Evolutionary conservation across 2,329 filamentous ascomycete species (phyloP).

Genomic region (Exophiala lecanii-corni): DNA sequence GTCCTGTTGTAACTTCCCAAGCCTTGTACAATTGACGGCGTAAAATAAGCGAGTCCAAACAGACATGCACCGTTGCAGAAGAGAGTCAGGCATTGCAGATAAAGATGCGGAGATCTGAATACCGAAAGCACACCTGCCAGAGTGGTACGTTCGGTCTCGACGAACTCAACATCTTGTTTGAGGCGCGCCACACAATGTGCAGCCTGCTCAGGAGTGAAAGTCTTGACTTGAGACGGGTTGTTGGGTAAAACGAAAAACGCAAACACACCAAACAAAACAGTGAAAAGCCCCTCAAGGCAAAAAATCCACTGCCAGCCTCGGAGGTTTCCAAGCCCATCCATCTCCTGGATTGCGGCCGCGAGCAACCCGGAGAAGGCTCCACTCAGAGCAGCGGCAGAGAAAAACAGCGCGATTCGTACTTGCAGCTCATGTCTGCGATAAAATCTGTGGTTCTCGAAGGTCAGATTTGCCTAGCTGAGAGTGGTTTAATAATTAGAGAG

Average conservation of each 20-base stretch:
- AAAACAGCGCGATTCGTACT: constrained; percentile 72
- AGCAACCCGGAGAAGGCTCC: constrained; percentile 83
- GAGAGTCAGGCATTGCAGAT: constrained; percentile 74
- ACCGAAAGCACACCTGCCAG: constrained; percentile 43
- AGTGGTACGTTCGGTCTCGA: constrained; percentile 60
- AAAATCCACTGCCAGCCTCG: constrained; percentile 7
- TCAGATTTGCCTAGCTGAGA: neutral
- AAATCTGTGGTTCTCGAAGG: constrained; percentile 35
- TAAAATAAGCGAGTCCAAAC: constrained; percentile 2
- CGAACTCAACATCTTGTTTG: constrained; percentile 43
- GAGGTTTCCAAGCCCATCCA: constrained; percentile 49
- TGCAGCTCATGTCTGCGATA: constrained; percentile 75
- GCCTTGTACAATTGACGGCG: constrained; percentile 67
- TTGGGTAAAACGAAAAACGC: constrained; percentile 64
- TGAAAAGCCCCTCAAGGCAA: constrained; percentile 31
- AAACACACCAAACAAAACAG: constrained; percentile 25
- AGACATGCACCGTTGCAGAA: constrained; percentile 52
- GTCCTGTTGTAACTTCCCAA: constrained; percentile 53
- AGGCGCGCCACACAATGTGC: constrained; percentile 64
- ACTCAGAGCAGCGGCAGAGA: constrained; percentile 72
- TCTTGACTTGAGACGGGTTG: constrained; percentile 64
- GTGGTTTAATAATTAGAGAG: too few relatives aligned
- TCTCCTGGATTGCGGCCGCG: constrained; percentile 78
- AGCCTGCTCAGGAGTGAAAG: constrained; percentile 64
- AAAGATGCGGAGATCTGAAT: constrained; percentile 64